Percentiles rank a stretch among this genome's conserved stretches.
Evolutionary conservation across 208 protist genomes (phyloP).

Genomic region (Acanthamoeba castellanii): DNA sequence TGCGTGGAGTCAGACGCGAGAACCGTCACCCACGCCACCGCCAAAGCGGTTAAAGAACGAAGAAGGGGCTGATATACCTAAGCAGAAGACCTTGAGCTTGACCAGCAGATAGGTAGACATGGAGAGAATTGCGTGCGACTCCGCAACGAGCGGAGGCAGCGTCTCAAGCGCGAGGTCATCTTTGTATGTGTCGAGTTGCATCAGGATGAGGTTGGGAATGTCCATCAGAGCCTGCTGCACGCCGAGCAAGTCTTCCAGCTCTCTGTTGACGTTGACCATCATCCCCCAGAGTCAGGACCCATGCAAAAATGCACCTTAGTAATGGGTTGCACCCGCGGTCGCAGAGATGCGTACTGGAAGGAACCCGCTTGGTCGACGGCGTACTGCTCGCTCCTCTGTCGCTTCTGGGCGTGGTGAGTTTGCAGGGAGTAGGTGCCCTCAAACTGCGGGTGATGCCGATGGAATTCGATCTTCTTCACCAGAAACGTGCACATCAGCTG

Average conservation of each 20-base stretch:
- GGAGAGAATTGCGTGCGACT: constrained; percentile 58
- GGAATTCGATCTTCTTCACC: constrained; percentile 70
- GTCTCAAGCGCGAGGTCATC: background rate
- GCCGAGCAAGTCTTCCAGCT: constrained; percentile 64
- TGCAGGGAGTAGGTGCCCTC: constrained; percentile 73
- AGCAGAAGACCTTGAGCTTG: constrained; percentile 56
- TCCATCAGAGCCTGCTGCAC: constrained; percentile 62
- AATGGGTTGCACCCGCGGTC: no score
- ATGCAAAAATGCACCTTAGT: no score
- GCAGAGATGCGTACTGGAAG: constrained; percentile 37
- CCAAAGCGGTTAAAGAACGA: no score
- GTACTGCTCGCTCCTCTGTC: constrained; percentile 3
- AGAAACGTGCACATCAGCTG: constrained; percentile 67
- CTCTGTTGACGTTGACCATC: background rate
- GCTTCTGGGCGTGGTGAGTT: constrained; percentile 66
- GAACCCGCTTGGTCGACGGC: constrained; percentile 3
- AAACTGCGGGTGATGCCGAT: constrained; percentile 40
- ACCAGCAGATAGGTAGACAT: constrained; percentile 72
- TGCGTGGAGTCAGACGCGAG: no score
- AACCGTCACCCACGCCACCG: no score
- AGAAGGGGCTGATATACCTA: background rate
- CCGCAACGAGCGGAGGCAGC: constrained; percentile 36
- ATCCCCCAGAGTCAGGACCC: no score
- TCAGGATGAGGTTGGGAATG: constrained; percentile 71
- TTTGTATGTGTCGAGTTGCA: constrained; percentile 5